Percentiles rank a stretch among this genome's conserved stretches.
Conservation (phyloP, 1,284 basidiomycete genomes). For the Apiotrichum laibachii region DNA sequence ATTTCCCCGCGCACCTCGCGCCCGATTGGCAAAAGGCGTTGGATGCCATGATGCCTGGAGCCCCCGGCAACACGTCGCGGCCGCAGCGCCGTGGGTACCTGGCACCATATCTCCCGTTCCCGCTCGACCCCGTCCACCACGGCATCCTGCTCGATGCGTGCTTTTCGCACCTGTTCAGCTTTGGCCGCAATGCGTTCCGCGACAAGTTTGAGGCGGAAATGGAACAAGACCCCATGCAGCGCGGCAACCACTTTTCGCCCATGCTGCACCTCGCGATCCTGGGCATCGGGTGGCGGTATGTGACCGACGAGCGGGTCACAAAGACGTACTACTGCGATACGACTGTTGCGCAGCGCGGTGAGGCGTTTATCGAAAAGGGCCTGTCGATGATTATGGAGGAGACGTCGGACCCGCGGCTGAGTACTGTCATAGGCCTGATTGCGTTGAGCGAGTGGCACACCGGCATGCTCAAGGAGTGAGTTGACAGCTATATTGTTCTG, state of each 20-base stretch:
- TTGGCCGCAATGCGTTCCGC: slow-evolving; percentile 21
- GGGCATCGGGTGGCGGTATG: slow-evolving; percentile 26
- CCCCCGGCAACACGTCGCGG: background rate
- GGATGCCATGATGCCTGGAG: slow-evolving; percentile 12
- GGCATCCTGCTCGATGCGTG: slow-evolving; percentile 17
- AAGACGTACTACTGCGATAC: slow-evolving; percentile 19
- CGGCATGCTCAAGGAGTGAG: slow-evolving; percentile 22
- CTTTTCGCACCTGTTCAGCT: slow-evolving; percentile 21
- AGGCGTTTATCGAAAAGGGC: slow-evolving; percentile 18
- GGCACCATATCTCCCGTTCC: slow-evolving; percentile 28
- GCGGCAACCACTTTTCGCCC: slow-evolving; percentile 24
- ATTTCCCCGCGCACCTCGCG: slow-evolving; percentile 22
- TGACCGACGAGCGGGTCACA: slow-evolving; percentile 11
- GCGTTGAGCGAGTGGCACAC: slow-evolving; percentile 21
- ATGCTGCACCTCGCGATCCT: slow-evolving; percentile 23
- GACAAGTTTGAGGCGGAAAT: slow-evolving; percentile 25
- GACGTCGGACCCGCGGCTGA: slow-evolving; percentile 15
- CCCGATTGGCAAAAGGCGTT: slow-evolving; percentile 26
- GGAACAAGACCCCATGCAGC: slow-evolving; percentile 17
- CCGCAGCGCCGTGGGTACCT: slow-evolving; percentile 21
- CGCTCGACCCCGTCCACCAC: slow-evolving; percentile 23
- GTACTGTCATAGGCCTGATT: slow-evolving; percentile 21
- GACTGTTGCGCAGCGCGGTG: slow-evolving; percentile 10
- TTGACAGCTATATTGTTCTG: background rate
- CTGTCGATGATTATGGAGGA: slow-evolving; percentile 21